Evolutionary conservation across 495 filamentous ascomycete genomes (phyloP).

Genomic region (Aspergillus egyptiacus): DNA sequence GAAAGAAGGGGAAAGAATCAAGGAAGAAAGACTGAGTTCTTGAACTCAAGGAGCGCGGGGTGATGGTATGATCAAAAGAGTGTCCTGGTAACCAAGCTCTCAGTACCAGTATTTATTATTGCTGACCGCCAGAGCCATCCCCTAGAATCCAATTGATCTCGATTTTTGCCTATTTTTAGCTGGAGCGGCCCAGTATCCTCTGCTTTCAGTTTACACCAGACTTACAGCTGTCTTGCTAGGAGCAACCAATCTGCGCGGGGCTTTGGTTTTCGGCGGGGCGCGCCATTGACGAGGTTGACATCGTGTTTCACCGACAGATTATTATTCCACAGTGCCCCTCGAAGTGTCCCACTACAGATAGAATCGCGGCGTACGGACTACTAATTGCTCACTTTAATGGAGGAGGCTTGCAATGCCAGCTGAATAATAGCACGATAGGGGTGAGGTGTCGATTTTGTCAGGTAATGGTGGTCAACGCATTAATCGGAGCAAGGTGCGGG

Average conservation of each 20-base stretch:
- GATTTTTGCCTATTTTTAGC: constrained; percentile 12
- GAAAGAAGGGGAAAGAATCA: neutral
- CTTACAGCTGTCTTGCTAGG: constrained; percentile 1
- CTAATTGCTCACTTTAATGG: neutral
- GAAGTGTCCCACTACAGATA: neutral
- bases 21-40: constrained; percentile 1
- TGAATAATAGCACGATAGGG: neutral
- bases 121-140: neutral
- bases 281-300: neutral
- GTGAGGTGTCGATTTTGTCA: neutral
- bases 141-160: neutral
- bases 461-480: too few species aligned
- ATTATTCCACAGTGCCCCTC: neutral
- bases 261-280: constrained; percentile 10
- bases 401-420: neutral
- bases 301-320: constrained; percentile 6
- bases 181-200: neutral
- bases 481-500: too few species aligned
- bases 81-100: constrained; percentile 7
- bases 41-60: constrained; percentile 11
- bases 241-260: constrained; percentile 13
- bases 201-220: neutral
- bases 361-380: neutral
- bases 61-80: constrained; percentile 8
- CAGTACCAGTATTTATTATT: constrained; percentile 8